phyloP scores from a whole-genome alignment of 768 basidiomycete species.

The Phaeotremella skinneri region DNA sequence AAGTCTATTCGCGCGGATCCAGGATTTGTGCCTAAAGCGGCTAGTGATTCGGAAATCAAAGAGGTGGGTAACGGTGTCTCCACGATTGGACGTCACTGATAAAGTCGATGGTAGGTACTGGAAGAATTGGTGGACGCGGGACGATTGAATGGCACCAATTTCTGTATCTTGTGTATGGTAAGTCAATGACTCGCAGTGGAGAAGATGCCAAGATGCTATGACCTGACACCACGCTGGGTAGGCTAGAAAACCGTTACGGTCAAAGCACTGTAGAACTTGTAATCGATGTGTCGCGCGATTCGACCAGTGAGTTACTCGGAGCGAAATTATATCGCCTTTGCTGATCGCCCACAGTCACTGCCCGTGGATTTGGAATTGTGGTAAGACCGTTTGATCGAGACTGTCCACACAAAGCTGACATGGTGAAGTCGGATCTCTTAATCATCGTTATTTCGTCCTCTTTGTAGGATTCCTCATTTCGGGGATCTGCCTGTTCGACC shows the following conservation, averaged over 20 bases:
- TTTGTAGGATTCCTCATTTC: slow-evolving; percentile 82
- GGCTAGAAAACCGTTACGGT: slow-evolving; percentile 85
- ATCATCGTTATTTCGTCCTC: slow-evolving; percentile 93
- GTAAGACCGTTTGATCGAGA: slow-evolving; percentile 55
- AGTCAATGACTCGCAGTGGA: slow-evolving; percentile 29
- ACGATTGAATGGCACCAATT: slow-evolving; percentile 88
- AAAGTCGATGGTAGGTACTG: slow-evolving; percentile 61
- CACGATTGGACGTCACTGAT: slow-evolving; percentile 5
- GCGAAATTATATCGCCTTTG: background rate
- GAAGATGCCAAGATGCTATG: background rate
- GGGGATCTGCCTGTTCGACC: slow-evolving; percentile 77
- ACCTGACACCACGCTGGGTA: slow-evolving; percentile 40
- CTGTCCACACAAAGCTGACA: slow-evolving; percentile 2
- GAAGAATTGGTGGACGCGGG: slow-evolving; percentile 87
- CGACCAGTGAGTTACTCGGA: slow-evolving; percentile 71
- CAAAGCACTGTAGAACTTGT: slow-evolving; percentile 91
- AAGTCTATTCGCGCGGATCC: slow-evolving; percentile 83
- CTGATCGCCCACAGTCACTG: slow-evolving; percentile 66
- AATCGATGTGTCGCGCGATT: slow-evolving; percentile 83
- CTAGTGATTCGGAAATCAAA: slow-evolving; percentile 80
- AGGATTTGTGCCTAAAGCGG: slow-evolving; percentile 76
- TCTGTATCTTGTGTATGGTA: slow-evolving; percentile 94
- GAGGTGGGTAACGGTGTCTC: slow-evolving; percentile 58
- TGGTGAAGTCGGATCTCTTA: slow-evolving; percentile 76
- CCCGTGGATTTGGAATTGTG: slow-evolving; percentile 99